Base-by-base conservation (phyloP, 345 rosid genomes). In the Populus nigra region DNA sequence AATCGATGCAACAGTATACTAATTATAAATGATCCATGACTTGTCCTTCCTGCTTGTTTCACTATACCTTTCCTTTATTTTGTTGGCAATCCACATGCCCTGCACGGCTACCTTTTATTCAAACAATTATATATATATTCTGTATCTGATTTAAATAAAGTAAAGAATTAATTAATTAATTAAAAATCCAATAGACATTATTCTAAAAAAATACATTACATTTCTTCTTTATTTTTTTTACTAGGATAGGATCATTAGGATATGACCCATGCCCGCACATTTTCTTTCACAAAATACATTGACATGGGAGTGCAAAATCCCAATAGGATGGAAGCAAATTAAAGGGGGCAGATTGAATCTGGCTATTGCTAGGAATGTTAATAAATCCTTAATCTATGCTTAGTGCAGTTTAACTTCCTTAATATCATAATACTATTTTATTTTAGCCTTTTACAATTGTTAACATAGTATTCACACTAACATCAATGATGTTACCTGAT, bases 261-360 rank as follows among this genome's bases (percentile, higher is more conserved):
- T 83, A 83, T 81, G 84, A 86, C 85, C 81, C 65, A 27, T 47
- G 12, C 20, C 25, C 20, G 8, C 36, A 36, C 43, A 47, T 76
- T 78, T 39, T 74, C 27, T 39, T 77, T 57, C 74, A 38, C 36
- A 65, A 65, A 68, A 70, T 68, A 72, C 66, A 83, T 66, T 76
- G 83, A 83, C 77, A 78, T 23, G 38, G 50, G 43, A 36, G 18
- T 63, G 7, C 68, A 66, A 73, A 73, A 73, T 66, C 80, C 49
- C 39, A 66, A 36, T 23, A 27, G 29, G 33, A 23, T 27, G 36
- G 20, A 9, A 20, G 27, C 27, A 25, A 25, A 25, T 25, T 25
- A 77, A 75, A 38, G 20, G 43, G 12, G 29, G n/a, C n/a, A n/a
- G n/a, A n/a, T 49, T 20, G 15, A 16, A 73, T 55, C 31, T 13